These are phyloP conservation scores for Gillenia trifoliata DNA, from an alignment of 306 rosid genomes.

Conservation along the genomic window DNA sequence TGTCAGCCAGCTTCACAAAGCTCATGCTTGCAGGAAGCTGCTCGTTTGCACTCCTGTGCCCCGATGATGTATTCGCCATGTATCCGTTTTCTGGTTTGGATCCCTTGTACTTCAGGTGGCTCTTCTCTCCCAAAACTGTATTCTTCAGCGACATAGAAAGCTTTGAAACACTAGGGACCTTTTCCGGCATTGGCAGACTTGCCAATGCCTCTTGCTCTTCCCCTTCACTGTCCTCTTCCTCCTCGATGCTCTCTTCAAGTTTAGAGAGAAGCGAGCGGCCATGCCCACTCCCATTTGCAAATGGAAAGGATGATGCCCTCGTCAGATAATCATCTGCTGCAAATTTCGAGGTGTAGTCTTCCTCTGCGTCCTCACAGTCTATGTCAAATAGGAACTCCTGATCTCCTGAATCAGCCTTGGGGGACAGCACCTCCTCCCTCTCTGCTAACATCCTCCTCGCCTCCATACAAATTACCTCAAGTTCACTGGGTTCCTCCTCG, in stretches of 20 bases:
- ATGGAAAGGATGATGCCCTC: conserved; percentile 38
- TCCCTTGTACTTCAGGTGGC: conserved; percentile 35
- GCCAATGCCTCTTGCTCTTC: conserved; percentile 39
- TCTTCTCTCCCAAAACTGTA: conserved; percentile 54
- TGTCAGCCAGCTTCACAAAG: conserved; percentile 76
- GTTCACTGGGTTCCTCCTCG: conserved; percentile 96
- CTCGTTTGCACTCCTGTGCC: conserved; percentile 86
- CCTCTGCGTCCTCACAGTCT: conserved; percentile 61
- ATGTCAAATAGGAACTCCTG: conserved; percentile 65
- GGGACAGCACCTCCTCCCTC: conserved; percentile 63
- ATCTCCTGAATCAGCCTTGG: conserved; percentile 41
- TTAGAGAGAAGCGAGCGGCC: conserved; percentile 60
- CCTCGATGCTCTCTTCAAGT: conserved; percentile 81
- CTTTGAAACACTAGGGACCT: conserved; percentile 40
- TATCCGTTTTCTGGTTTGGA: conserved; percentile 51
- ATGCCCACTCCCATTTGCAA: conserved; percentile 38
- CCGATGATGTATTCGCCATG: conserved; percentile 55
- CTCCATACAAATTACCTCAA: conserved; percentile 86
- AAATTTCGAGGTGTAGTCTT: conserved; percentile 23
- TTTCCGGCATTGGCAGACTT: conserved; percentile 25
- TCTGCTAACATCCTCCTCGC: conserved; percentile 64
- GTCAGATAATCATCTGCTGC: conserved; percentile 34
- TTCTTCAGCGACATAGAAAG: conserved; percentile 61
- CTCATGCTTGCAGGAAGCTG: conserved; percentile 81
- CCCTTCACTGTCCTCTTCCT: conserved; percentile 53